These are phyloP conservation scores for Penicillium daleae DNA, from an alignment of 495 filamentous ascomycete species.

Conservation along the genomic window DNA sequence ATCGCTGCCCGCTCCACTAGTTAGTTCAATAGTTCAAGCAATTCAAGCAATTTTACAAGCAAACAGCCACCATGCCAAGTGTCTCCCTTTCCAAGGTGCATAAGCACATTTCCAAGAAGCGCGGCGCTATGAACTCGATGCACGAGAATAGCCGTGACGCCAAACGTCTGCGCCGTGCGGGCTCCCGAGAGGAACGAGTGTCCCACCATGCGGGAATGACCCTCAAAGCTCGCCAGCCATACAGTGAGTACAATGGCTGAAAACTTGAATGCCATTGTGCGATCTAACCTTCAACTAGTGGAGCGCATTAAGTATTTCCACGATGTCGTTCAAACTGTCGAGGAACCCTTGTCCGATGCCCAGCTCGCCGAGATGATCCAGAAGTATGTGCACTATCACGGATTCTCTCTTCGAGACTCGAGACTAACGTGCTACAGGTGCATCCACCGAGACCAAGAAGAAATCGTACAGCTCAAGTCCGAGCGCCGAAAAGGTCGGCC, in stretches of 20 bases:
- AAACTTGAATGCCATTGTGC: background rate
- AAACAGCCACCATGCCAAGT: conserved; percentile 66
- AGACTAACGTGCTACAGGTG: conserved; percentile 52
- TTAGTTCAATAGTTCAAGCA: conserved; percentile 1
- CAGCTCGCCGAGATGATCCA: conserved; percentile 65
- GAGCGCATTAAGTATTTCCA: conserved; percentile 74
- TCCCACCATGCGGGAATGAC: conserved; percentile 63
- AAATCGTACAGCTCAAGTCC: conserved; percentile 72
- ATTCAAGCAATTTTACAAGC: background rate
- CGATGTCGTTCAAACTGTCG: conserved; percentile 58
- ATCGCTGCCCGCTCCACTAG: conserved; percentile 8
- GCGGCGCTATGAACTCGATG: conserved; percentile 64
- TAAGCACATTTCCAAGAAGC: conserved; percentile 82
- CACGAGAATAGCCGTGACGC: conserved; percentile 85
- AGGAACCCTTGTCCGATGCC: conserved; percentile 57
- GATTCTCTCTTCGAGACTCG: background rate
- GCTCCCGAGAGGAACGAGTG: conserved; percentile 75
- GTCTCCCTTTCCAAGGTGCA: conserved; percentile 71
- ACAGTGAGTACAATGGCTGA: conserved; percentile 51
- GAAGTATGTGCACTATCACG: conserved; percentile 47
- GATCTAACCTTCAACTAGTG: conserved; percentile 51
- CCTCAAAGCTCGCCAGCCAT: conserved; percentile 67
- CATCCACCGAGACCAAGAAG: conserved; percentile 77
- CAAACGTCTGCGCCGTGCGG: conserved; percentile 72
- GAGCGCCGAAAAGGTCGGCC: conserved; percentile 82